Conservation (phyloP, 306 rosid species). For the Vicia faba region DNA sequence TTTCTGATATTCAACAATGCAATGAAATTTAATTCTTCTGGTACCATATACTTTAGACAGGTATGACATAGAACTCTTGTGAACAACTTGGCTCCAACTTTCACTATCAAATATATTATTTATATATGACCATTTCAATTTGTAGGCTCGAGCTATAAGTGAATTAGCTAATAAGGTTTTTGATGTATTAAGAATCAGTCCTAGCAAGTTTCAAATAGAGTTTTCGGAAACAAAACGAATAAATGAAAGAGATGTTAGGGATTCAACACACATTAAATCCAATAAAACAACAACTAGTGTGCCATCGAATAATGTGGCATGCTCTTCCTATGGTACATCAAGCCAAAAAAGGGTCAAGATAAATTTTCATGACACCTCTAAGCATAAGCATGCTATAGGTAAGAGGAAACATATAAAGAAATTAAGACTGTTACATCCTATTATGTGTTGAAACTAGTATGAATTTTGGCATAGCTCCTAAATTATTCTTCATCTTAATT, state of each 20-base stretch:
- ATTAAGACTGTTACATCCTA: neutral
- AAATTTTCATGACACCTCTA: conserved; percentile 31
- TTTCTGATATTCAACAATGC: conserved; percentile 65
- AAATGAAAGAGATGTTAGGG: conserved; percentile 45
- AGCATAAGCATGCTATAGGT: conserved; percentile 40
- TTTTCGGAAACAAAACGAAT: conserved; percentile 50
- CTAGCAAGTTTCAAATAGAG: conserved; percentile 57
- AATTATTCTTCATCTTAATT: too few species aligned
- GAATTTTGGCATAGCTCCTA: too few species aligned
- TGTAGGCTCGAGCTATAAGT: conserved; percentile 63
- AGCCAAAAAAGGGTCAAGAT: conserved; percentile 34
- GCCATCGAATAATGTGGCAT: conserved; percentile 34
- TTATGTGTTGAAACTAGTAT: too few species aligned
- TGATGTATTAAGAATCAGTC: conserved; percentile 46
- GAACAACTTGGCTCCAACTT: neutral
- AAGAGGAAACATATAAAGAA: conserved; percentile 13
- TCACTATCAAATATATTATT: conserved; percentile 5
- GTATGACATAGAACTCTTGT: conserved; percentile 40
- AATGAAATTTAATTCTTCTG: conserved; percentile 68
- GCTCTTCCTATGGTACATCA: conserved; percentile 39
- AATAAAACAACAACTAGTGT: conserved; percentile 24
- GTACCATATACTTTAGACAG: conserved; percentile 69
- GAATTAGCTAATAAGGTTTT: conserved; percentile 60
- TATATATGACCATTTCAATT: conserved; percentile 7
- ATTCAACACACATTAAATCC: conserved; percentile 41